Percentiles rank a stretch among this genome's conserved stretches.
Conservation (phyloP, 116 monocot species). For the Zostera marina region DNA sequence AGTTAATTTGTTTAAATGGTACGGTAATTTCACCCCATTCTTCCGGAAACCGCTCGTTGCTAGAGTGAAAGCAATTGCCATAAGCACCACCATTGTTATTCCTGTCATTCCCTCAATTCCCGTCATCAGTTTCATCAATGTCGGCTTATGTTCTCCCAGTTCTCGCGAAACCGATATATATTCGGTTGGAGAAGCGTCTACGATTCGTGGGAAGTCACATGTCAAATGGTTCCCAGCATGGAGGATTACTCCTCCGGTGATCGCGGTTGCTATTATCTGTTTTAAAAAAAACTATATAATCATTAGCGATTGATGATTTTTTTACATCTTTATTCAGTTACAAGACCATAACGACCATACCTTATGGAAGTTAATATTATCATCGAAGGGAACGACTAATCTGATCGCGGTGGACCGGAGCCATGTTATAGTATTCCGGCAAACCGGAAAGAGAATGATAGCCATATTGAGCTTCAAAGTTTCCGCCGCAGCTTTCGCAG, state of each 20-base stretch:
- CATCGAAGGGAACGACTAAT: slow-evolving; percentile 76
- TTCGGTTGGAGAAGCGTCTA: slow-evolving; percentile 26
- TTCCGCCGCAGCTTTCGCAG: slow-evolving; percentile 85
- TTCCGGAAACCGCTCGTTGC: slow-evolving; percentile 62
- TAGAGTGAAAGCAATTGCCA: slow-evolving; percentile 61
- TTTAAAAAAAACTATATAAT: neutral
- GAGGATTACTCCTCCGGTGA: slow-evolving; percentile 37
- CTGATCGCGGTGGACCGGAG: slow-evolving; percentile 66
- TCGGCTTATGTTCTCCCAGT: slow-evolving; percentile 43
- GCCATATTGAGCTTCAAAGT: slow-evolving; percentile 94
- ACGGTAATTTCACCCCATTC: slow-evolving; percentile 35
- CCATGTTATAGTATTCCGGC: slow-evolving; percentile 80
- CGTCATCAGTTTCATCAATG: slow-evolving; percentile 26
- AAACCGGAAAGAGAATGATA: slow-evolving; percentile 75
- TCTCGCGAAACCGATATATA: slow-evolving; percentile 14
- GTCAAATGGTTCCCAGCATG: slow-evolving; percentile 73
- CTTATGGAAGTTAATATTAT: slow-evolving; percentile 92
- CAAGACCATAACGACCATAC: no score
- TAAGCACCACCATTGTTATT: slow-evolving; percentile 62
- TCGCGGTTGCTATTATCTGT: slow-evolving; percentile 60
- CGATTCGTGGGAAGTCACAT: slow-evolving; percentile 73
- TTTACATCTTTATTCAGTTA: no score
- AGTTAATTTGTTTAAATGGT: slow-evolving; percentile 41
- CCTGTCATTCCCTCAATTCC: slow-evolving; percentile 67
- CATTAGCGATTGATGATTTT: no score